Base-by-base conservation (phyloP, 306 rosid species). In the Pyrus pyrifolia region DNA sequence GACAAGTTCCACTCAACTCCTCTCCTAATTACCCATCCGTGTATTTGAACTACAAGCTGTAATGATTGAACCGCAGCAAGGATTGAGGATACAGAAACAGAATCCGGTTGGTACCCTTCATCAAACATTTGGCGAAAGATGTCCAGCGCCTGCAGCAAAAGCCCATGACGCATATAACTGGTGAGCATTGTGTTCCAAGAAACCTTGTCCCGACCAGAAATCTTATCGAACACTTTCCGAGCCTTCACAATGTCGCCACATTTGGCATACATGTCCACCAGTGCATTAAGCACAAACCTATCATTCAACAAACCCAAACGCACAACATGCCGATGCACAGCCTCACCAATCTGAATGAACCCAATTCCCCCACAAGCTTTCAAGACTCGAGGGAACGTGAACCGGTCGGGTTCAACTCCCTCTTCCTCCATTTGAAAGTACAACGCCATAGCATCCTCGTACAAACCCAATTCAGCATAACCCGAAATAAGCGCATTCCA, bases 371-470 rank as follows among this genome's bases (percentile, higher is more conserved):
- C 96, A 40, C 93, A 88, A 81, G 89, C 97, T 78, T 92, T 95
- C 55, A 95, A 76, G 76, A 89, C 97, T 4, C 90, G 82, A 29
- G 96, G 96, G 81, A 94, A 92, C 0, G 97, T 95, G 73, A 84
- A 95, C 59, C 77, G 30, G 60, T 95, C 97, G 0, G 95, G 91
- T 68, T 90, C 84, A 61, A 90, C 85, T 67, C 92, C 90, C 52
- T 90, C 93, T 78, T 95, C 97, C 81, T 85, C 93, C 97, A 92
- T 90, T 75, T 95, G 97, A 35, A 95, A 95, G 84, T 92, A 95
- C 35, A 95, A 83, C 4, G 98, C 98, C 78, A 90, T 78, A 22
- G 98, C 97, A 71, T 95, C 97, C 79, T 90, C 90, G 70, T 78
- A 78, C 29, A 81, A 68, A 4, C 96, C 91, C 77, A 79, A 29